phyloP scores from a whole-genome alignment of 805 yeast species.

The Millerozyma acaciae region DNA sequence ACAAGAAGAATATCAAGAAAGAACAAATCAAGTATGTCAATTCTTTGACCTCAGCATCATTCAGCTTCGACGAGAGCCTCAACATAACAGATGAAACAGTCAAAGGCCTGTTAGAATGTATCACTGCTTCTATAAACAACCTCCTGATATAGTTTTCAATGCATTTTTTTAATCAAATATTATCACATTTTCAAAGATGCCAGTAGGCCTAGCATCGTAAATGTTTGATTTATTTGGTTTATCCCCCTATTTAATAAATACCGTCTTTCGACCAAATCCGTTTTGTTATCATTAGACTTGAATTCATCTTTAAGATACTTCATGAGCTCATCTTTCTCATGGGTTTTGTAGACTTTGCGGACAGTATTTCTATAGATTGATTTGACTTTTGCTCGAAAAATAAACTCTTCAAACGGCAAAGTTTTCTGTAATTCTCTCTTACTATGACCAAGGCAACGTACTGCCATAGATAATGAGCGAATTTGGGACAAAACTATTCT shows the following conservation, averaged over 20 bases:
- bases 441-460: too few relatives aligned
- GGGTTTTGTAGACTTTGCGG: conserved; percentile 32
- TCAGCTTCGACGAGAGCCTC: too few relatives aligned
- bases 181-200: neutral
- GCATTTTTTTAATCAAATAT: neutral
- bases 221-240: conserved; percentile 22
- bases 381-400: conserved; percentile 34
- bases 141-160: too few relatives aligned
- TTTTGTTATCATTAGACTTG: conserved; percentile 19
- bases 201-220: conserved; percentile 16
- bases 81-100: too few relatives aligned
- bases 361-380: conserved; percentile 30
- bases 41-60: too few relatives aligned
- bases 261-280: conserved; percentile 33
- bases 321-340: conserved; percentile 33
- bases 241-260: conserved; percentile 36
- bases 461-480: too few relatives aligned
- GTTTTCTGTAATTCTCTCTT: conserved; percentile 6
- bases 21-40: too few relatives aligned
- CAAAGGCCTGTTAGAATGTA: too few relatives aligned
- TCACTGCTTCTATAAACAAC: too few relatives aligned
- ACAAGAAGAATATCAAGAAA: too few relatives aligned
- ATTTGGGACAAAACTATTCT: too few relatives aligned
- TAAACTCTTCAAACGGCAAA: conserved; percentile 35
- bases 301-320: conserved; percentile 33